Base-by-base conservation (phyloP, 768 basidiomycete genomes). In the Russula earlei region DNA sequence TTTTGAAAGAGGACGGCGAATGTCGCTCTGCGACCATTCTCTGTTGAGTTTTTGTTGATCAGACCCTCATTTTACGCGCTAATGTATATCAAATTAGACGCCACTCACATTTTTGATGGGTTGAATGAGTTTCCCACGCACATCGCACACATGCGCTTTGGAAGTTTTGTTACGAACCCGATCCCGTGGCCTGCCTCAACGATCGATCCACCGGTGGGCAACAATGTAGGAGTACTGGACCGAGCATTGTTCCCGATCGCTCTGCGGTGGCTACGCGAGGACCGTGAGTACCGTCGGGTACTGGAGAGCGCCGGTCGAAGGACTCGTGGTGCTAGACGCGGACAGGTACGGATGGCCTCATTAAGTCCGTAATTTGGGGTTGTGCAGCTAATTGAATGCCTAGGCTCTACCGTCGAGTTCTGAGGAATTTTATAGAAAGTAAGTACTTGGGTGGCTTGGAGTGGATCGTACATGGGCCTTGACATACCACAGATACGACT, bases 31-130 rank as follows among this genome's bases (percentile, higher is more conserved):
- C 94, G 11, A 96, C 95, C 12, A 85, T 98, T 53, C 70, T 99
- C 50, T 98, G 91, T 81, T 65, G 64, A 83, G n/a, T n/a, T 72
- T 37, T 37, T 14, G n/a, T 40, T 37, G 24, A 10, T 10, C 10
- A 29, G 31, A 20, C 31, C 31, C 7, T 49, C 27, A 19, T n/a
- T 8, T 6, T 51, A 14, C 48, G 6, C 19, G 25, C 42, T 40
- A 19, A 45, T n/a, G 4, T 10, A 34, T 2, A 10, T 34, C 25
- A 34, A 4, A 2, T 17, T 63, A 93, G 91, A 96, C 71, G 92
- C 94, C 11, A 97, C 94, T 1, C 96, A 99, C 69, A 96, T 99
- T 64, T 96, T 93, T 62, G 95, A 98, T 67, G 95, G 94, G 11
- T 71, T 98, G 29, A 79, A 81, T 64, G 70, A 77, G n/a, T 97